These are phyloP conservation scores for Penicillium robsamsonii DNA, from an alignment of 495 filamentous ascomycete genomes.

Conservation along the genomic window DNA sequence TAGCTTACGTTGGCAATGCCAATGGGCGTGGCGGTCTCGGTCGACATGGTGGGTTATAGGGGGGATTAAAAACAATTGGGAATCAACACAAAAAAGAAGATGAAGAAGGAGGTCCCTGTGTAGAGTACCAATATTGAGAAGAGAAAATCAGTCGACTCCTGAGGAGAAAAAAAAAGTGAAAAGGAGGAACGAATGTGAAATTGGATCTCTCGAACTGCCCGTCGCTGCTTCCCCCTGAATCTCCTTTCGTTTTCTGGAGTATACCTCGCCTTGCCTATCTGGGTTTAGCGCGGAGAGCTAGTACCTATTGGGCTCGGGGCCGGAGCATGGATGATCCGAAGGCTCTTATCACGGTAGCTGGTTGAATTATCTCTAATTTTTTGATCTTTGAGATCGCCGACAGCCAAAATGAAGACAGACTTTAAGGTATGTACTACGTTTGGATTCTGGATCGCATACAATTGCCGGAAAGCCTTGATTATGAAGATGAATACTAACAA, in stretches of 20 bases:
- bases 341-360: conserved; percentile 25
- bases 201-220: conserved; percentile 18
- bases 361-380: conserved; percentile 24
- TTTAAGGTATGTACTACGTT: conserved; percentile 63
- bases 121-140: conserved; percentile 4
- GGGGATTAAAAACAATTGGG: conserved; percentile 22
- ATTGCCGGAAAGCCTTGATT: background rate
- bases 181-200: conserved; percentile 12
- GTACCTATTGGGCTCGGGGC: conserved; percentile 14
- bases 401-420: conserved; percentile 84
- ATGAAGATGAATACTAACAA: background rate
- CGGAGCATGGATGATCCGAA: conserved; percentile 27
- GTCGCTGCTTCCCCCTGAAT: conserved; percentile 35
- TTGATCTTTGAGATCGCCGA: conserved; percentile 28
- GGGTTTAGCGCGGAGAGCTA: conserved; percentile 24
- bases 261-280: conserved; percentile 34
- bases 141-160: conserved; percentile 11
- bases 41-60: conserved; percentile 59
- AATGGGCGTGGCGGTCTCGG: conserved; percentile 90
- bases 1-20: conserved; percentile 93
- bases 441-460: background rate
- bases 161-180: conserved; percentile 22
- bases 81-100: conserved; percentile 20
- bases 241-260: conserved; percentile 40
- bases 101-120: conserved; percentile 16